Conservation (phyloP, 1,284 basidiomycete genomes). For the Ceratobasidium sp. region DNA sequence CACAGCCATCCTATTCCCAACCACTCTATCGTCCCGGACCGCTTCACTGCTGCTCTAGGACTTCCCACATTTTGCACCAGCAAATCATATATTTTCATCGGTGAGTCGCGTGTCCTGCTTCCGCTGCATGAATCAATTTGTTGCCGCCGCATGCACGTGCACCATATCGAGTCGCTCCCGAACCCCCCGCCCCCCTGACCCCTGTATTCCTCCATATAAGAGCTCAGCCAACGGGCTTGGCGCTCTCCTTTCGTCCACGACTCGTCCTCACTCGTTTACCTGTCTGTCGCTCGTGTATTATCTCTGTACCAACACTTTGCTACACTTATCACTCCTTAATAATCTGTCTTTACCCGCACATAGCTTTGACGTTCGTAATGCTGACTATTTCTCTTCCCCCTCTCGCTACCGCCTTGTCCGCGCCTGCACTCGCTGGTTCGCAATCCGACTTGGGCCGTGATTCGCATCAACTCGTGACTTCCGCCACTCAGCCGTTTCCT, state of each 20-base stretch:
- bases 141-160: conserved; percentile 31
- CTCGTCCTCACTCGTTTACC: conserved; percentile 26
- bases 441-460: background rate
- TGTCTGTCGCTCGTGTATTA: background rate
- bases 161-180: too few relatives aligned
- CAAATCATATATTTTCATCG: conserved; percentile 18
- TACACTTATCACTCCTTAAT: conserved; percentile 33
- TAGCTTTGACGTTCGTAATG: conserved; percentile 38
- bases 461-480: conserved; percentile 15
- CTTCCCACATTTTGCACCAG: conserved; percentile 14
- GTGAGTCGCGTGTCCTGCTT: conserved; percentile 5
- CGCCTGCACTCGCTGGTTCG: conserved; percentile 19
- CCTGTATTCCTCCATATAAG: background rate
- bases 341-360: conserved; percentile 40
- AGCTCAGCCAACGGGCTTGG: background rate
- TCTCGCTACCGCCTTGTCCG: conserved; percentile 22
- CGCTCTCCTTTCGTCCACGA: conserved; percentile 11
- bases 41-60: conserved; percentile 45
- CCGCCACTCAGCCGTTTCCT: conserved; percentile 37
- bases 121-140: conserved; percentile 1
- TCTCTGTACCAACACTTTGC: conserved; percentile 38
- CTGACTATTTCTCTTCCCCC: conserved; percentile 33
- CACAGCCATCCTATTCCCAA: conserved; percentile 30
- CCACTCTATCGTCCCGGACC: conserved; percentile 31
- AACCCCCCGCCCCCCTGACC: conserved; percentile 7